phyloP scores from a whole-genome alignment of 306 rosid genomes.

The Quercus cerris region DNA sequence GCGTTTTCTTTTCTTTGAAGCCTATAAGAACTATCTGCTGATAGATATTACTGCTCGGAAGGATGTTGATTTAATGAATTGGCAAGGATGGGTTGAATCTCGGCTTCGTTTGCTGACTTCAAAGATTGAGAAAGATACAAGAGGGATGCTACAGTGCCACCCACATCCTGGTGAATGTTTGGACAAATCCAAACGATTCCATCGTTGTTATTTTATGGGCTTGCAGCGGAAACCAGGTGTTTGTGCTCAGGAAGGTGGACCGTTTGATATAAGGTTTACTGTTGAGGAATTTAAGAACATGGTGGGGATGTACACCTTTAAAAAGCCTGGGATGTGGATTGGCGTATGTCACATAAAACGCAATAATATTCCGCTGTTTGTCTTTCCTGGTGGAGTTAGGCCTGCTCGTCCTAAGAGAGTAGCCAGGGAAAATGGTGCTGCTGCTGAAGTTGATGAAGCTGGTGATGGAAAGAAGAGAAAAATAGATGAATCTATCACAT shows the following conservation, averaged over 20 bases:
- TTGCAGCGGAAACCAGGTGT: too few relatives aligned
- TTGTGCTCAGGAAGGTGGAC: too few relatives aligned
- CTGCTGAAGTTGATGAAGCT: not conserved
- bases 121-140: not conserved
- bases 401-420: too few relatives aligned
- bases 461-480: not conserved
- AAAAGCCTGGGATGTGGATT: too few relatives aligned
- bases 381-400: too few relatives aligned
- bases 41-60: not conserved
- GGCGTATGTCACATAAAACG: too few relatives aligned
- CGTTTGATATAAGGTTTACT: too few relatives aligned
- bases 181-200: not conserved
- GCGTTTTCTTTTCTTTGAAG: not conserved
- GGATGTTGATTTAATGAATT: not conserved
- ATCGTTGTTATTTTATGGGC: not conserved
- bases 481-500: not conserved
- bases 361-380: too few relatives aligned
- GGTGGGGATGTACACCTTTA: too few relatives aligned
- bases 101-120: not conserved
- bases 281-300: too few relatives aligned
- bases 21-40: not conserved
- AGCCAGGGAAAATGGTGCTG: not conserved
- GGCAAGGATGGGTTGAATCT: conserved; percentile 1
- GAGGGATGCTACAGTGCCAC: not conserved
- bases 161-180: not conserved